A percentile compares a stretch with the other conserved stretches of the same genome.
Conservation (phyloP, 495 filamentous ascomycete species). For the Penicillium samsonianum region DNA sequence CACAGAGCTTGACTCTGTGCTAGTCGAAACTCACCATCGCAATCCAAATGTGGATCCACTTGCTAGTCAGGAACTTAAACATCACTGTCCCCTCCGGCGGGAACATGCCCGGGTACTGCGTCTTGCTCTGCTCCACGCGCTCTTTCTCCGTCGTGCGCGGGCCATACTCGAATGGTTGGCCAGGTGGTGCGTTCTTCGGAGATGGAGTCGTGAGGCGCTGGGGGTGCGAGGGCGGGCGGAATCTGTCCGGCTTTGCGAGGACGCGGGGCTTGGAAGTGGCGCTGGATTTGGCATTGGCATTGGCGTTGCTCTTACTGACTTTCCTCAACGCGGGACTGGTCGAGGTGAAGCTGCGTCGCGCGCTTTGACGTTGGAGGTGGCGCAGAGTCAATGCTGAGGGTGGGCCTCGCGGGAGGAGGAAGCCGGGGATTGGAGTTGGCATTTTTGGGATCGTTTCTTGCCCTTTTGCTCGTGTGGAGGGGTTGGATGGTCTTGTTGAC, state of each 20-base stretch:
- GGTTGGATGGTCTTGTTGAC: slow-evolving; percentile 5
- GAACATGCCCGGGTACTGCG: slow-evolving; percentile 80
- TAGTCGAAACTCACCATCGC: slow-evolving; percentile 63
- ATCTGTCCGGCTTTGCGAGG: slow-evolving; percentile 77
- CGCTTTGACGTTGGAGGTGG: slow-evolving; percentile 23
- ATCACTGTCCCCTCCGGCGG: slow-evolving; percentile 72
- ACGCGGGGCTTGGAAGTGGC: slow-evolving; percentile 51
- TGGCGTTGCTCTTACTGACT: slow-evolving; percentile 11
- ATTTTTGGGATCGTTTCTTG: slow-evolving; percentile 6
- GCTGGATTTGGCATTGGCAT: not conserved
- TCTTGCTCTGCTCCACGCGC: slow-evolving; percentile 53
- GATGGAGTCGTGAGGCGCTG: slow-evolving; percentile 52
- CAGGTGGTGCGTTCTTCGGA: slow-evolving; percentile 28
- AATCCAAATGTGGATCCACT: slow-evolving; percentile 74
- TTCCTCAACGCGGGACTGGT: slow-evolving; percentile 18
- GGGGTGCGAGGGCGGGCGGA: slow-evolving; percentile 83
- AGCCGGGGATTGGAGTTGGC: slow-evolving; percentile 38
- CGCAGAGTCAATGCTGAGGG: slow-evolving; percentile 35
- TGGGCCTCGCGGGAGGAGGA: slow-evolving; percentile 46
- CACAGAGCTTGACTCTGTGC: no score
- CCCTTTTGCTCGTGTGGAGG: not conserved
- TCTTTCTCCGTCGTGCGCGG: slow-evolving; percentile 61
- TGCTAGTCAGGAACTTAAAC: slow-evolving; percentile 72
- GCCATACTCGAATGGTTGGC: slow-evolving; percentile 62
- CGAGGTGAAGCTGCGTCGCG: slow-evolving; percentile 31